phyloP scores from a whole-genome alignment of 2,329 filamentous ascomycete species.

The Pestalotiopsis fici region DNA sequence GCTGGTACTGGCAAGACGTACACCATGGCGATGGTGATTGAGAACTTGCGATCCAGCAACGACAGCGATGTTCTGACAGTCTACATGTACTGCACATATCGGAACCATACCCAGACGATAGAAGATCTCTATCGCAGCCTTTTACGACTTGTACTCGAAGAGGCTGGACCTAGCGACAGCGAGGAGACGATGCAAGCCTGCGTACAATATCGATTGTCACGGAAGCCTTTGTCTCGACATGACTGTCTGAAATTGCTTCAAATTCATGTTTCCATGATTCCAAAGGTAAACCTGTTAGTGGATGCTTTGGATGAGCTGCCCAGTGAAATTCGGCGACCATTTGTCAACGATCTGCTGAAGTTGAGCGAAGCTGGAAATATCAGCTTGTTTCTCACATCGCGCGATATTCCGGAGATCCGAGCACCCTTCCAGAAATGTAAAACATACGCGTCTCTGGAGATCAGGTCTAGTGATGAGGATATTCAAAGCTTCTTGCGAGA shows the following conservation, averaged over 20 bases:
- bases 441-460: background rate
- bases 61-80: constrained; percentile 13
- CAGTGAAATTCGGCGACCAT: background rate
- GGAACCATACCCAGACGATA: constrained; percentile 31
- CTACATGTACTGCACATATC: constrained; percentile 47
- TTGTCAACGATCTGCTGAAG: background rate
- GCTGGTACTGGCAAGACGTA: constrained; percentile 28
- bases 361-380: background rate
- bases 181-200: background rate
- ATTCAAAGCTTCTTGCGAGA: background rate
- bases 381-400: background rate
- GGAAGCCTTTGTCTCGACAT: background rate
- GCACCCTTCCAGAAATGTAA: background rate
- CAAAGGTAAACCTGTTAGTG: background rate
- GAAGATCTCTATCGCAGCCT: background rate
- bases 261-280: background rate
- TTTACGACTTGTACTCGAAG: background rate
- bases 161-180: background rate
- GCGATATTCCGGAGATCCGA: background rate
- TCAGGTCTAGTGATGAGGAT: background rate
- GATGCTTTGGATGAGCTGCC: background rate
- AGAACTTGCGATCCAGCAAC: constrained; percentile 33
- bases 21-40: constrained; percentile 35
- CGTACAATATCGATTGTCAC: background rate
- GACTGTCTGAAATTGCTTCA: background rate